Evolutionary conservation across 1,139 yeast genomes (phyloP).

Genomic region (Magnusiomyces tetraspermus): DNA sequence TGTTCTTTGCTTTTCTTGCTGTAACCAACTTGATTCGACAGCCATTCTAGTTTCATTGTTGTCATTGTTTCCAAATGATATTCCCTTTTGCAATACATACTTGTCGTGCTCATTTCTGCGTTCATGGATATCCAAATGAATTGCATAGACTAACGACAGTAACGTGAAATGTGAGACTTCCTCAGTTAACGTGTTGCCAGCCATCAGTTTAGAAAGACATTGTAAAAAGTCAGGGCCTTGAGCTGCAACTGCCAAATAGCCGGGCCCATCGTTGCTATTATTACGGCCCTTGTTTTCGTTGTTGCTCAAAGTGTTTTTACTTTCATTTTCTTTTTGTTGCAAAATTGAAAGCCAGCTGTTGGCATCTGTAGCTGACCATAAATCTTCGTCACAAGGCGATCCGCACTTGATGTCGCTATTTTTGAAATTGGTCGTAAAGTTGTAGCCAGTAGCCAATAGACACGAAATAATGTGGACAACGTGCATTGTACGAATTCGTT

Average conservation of each 20-base stretch:
- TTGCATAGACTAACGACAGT: conserved; percentile 56
- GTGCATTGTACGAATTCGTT: conserved; percentile 78
- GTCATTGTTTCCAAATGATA: background rate
- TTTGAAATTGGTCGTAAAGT: conserved; percentile 47
- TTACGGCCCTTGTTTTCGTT: too few relatives aligned
- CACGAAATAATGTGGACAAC: conserved; percentile 66
- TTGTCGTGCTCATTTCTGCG: conserved; percentile 20
- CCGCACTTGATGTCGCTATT: conserved; percentile 65
- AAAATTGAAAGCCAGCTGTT: conserved; percentile 46
- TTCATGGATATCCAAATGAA: conserved; percentile 57
- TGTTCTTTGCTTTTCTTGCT: conserved; percentile 19
- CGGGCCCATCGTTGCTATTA: too few relatives aligned
- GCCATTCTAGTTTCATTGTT: background rate
- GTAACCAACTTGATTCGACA: conserved; percentile 19
- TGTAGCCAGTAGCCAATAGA: conserved; percentile 58
- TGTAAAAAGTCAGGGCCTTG: conserved; percentile 24
- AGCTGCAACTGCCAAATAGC: too few relatives aligned
- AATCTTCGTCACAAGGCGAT: conserved; percentile 58
- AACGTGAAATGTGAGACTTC: conserved; percentile 39
- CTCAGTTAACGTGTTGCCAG: conserved; percentile 27
- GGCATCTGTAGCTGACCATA: conserved; percentile 57
- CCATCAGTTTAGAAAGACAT: conserved; percentile 22
- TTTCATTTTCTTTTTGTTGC: conserved; percentile 24
- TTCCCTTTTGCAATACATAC: background rate
- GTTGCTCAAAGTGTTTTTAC: too few relatives aligned